phyloP scores from a whole-genome alignment of 2,329 filamentous ascomycete genomes.

The Fusarium torreyae region DNA sequence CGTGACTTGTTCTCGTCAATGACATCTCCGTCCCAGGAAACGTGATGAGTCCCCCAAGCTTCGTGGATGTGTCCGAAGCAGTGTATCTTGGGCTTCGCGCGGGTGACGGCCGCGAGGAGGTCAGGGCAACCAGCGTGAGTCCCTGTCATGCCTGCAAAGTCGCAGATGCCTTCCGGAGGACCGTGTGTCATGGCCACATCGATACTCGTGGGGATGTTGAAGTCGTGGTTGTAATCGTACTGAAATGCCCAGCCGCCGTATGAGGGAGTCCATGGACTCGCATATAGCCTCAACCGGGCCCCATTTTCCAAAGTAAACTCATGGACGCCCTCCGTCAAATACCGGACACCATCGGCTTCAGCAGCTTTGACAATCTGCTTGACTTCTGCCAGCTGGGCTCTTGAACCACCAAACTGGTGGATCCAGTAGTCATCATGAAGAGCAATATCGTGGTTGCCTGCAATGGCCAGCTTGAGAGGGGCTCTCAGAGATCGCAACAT shows the following conservation, averaged over 20 bases:
- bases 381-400: conserved; percentile 53
- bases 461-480: conserved; percentile 68
- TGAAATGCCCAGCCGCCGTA: conserved; percentile 65
- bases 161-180: conserved; percentile 67
- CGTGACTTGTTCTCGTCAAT: conserved; percentile 61
- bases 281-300: conserved; percentile 64
- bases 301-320: conserved; percentile 65
- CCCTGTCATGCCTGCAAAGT: conserved; percentile 51
- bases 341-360: conserved; percentile 58
- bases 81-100: conserved; percentile 63
- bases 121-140: conserved; percentile 59
- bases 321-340: conserved; percentile 66
- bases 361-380: conserved; percentile 58
- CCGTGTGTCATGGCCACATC: conserved; percentile 71
- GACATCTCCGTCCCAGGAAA: conserved; percentile 63
- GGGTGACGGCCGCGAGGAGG: conserved; percentile 63
- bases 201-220: conserved; percentile 53
- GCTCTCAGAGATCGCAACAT: conserved; percentile 61
- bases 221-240: conserved; percentile 61
- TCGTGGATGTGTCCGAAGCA: conserved; percentile 75
- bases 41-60: conserved; percentile 69
- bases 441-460: conserved; percentile 69
- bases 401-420: conserved; percentile 13
- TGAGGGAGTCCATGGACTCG: conserved; percentile 68
- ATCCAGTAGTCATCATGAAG: conserved; percentile 53